These are phyloP conservation scores for Fomitopsis pulvina DNA, from an alignment of 768 basidiomycete species.

Conservation along the genomic window DNA sequence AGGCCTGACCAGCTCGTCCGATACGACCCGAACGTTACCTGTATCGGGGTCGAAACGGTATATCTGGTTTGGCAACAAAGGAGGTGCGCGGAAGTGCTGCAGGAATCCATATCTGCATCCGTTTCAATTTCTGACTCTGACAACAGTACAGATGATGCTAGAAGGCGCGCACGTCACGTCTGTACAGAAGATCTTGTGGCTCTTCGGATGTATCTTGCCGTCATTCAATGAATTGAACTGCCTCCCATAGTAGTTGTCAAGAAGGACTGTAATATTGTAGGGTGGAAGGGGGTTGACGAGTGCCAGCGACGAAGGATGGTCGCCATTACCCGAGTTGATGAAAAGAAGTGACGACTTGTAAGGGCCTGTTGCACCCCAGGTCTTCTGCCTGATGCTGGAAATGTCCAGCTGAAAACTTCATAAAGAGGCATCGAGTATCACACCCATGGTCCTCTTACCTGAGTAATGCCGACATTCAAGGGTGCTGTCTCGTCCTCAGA, in stretches of 20 bases:
- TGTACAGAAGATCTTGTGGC: constrained; percentile 68
- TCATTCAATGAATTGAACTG: constrained; percentile 84
- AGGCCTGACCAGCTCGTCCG: constrained; percentile 65
- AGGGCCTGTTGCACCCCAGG: constrained; percentile 62
- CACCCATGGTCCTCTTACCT: constrained; percentile 17
- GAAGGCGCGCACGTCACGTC: constrained; percentile 46
- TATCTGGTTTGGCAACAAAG: constrained; percentile 65
- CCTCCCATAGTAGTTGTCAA: constrained; percentile 75
- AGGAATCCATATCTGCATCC: constrained; percentile 52
- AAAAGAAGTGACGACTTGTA: constrained; percentile 54
- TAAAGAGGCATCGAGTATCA: constrained; percentile 4
- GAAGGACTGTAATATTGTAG: constrained; percentile 57
- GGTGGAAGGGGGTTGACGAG: constrained; percentile 61
- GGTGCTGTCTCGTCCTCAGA: constrained; percentile 20
- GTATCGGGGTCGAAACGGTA: constrained; percentile 70
- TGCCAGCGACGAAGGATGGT: constrained; percentile 53
- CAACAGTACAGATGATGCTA: background rate
- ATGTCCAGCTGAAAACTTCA: constrained; percentile 42
- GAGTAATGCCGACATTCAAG: constrained; percentile 45
- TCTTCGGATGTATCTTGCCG: constrained; percentile 62
- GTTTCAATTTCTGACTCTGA: background rate
- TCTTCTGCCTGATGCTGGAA: constrained; percentile 56
- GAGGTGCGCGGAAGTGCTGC: constrained; percentile 58
- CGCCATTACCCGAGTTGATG: constrained; percentile 61
- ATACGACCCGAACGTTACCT: constrained; percentile 60